A percentile compares a stretch with the other conserved stretches of the same genome.
These are phyloP conservation scores for Calonectria honghensis DNA, from an alignment of 2,329 filamentous ascomycete species.

Conservation along the genomic window DNA sequence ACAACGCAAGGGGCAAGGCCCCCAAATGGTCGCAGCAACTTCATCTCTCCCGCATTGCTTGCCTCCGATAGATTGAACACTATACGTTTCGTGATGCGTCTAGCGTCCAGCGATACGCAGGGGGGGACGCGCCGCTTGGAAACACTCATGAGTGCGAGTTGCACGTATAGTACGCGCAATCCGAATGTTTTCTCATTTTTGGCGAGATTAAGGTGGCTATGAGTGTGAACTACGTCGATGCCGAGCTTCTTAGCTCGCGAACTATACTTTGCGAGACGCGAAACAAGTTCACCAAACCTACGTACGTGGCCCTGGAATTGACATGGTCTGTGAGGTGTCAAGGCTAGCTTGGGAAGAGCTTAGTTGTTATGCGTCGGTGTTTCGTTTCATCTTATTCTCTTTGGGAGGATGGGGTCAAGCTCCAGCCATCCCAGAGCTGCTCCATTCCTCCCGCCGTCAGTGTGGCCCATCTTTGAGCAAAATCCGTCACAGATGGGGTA, in stretches of 20 bases:
- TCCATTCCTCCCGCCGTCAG: slow-evolving; percentile 27
- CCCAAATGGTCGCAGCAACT: neutral
- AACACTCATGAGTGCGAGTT: slow-evolving; percentile 5
- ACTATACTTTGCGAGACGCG: slow-evolving; percentile 1
- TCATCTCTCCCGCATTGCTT: slow-evolving; percentile 14
- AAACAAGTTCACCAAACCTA: slow-evolving; percentile 3
- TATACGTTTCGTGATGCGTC: slow-evolving; percentile 29
- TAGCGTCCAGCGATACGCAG: neutral
- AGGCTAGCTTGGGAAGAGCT: slow-evolving; percentile 24
- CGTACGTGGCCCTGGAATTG: neutral
- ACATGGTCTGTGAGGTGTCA: slow-evolving; percentile 30
- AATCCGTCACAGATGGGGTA: slow-evolving; percentile 15
- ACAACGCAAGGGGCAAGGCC: slow-evolving; percentile 10
- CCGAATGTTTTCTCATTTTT: neutral
- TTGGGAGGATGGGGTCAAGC: slow-evolving; percentile 13
- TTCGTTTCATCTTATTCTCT: slow-evolving; percentile 38
- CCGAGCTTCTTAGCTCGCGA: neutral
- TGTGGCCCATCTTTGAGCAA: slow-evolving; percentile 10
- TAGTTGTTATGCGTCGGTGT: slow-evolving; percentile 31
- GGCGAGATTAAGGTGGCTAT: slow-evolving; percentile 18
- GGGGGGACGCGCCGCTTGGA: slow-evolving; percentile 7
- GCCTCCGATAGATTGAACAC: slow-evolving; percentile 18
- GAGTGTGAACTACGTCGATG: neutral
- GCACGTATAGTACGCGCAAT: slow-evolving; percentile 20
- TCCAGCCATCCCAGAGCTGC: slow-evolving; percentile 19